A percentile compares a stretch with the other conserved stretches of the same genome.
Conservation (phyloP, 1,284 basidiomycete genomes). For the Albatrellus sp. region DNA sequence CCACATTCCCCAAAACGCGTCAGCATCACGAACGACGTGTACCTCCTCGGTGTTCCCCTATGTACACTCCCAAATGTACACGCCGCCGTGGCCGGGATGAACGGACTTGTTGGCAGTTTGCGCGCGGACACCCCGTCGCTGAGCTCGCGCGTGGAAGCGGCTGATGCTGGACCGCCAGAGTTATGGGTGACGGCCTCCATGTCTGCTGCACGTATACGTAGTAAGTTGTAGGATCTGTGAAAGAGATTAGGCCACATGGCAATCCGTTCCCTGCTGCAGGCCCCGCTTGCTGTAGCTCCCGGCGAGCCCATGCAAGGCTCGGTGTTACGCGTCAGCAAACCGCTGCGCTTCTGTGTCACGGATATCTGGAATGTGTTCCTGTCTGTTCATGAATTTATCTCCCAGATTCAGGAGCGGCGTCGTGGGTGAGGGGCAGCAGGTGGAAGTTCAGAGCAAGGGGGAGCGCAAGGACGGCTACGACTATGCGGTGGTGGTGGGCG, state of each 20-base stretch:
- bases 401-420: slow-evolving; percentile 27
- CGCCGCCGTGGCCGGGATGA: slow-evolving; percentile 52
- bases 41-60: slow-evolving; percentile 63
- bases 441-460: neutral
- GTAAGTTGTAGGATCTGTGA: no score
- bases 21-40: slow-evolving; percentile 61
- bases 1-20: slow-evolving; percentile 33
- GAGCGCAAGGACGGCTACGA: slow-evolving; percentile 5
- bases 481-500: slow-evolving; percentile 33
- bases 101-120: slow-evolving; percentile 62
- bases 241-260: slow-evolving; percentile 68
- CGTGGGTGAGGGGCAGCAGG: slow-evolving; percentile 9
- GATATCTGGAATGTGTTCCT: slow-evolving; percentile 50
- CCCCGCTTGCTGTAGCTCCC: slow-evolving; percentile 38
- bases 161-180: slow-evolving; percentile 76
- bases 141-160: slow-evolving; percentile 64
- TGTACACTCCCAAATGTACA: slow-evolving; percentile 41
- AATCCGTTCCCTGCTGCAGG: slow-evolving; percentile 47
- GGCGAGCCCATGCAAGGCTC: slow-evolving; percentile 16
- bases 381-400: slow-evolving; percentile 47
- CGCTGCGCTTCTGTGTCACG: slow-evolving; percentile 41
- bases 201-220: no score
- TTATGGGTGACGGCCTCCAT: slow-evolving; percentile 68
- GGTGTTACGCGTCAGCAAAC: slow-evolving; percentile 21
- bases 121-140: slow-evolving; percentile 28